phyloP scores from a whole-genome alignment of 345 rosid genomes.

The Streptanthus diversifolius region DNA sequence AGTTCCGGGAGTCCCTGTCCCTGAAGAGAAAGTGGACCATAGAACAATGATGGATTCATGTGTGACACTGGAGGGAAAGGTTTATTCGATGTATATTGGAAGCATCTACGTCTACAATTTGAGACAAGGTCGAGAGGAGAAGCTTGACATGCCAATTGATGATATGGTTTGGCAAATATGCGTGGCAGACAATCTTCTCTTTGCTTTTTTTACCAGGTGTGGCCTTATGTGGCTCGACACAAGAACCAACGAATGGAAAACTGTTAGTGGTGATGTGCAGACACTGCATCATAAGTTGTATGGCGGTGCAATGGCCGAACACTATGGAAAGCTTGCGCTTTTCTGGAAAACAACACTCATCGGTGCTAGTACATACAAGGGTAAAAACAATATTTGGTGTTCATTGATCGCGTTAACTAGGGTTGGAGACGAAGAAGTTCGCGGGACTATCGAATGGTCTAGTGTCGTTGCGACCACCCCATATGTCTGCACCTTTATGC shows the following conservation, averaged over 20 bases:
- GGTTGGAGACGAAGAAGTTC: not conserved
- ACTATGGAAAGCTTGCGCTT: not conserved
- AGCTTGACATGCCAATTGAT: not conserved
- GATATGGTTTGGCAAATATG: not conserved
- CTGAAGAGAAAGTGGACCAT: not conserved
- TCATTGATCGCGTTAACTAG: not conserved
- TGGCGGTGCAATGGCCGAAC: not conserved
- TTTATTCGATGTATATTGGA: not conserved
- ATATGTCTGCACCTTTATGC: not conserved
- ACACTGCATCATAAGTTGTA: no score
- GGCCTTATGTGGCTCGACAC: not conserved
- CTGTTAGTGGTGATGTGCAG: not conserved
- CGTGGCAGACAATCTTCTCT: not conserved
- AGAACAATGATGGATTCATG: not conserved
- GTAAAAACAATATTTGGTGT: not conserved
- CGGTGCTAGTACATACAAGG: no score
- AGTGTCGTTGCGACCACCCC: not conserved
- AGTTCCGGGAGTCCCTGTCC: slow-evolving; percentile 20
- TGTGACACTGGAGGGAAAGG: not conserved
- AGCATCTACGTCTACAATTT: not conserved
- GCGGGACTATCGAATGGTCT: not conserved
- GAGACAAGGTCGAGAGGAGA: not conserved
- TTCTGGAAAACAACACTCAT: no score
- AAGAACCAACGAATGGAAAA: not conserved
- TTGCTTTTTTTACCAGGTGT: not conserved